A percentile compares a stretch with the other conserved stretches of the same genome.
Evolutionary conservation across 257 asterid genomes (phyloP).

Genomic region (Solanum chmielewskii): DNA sequence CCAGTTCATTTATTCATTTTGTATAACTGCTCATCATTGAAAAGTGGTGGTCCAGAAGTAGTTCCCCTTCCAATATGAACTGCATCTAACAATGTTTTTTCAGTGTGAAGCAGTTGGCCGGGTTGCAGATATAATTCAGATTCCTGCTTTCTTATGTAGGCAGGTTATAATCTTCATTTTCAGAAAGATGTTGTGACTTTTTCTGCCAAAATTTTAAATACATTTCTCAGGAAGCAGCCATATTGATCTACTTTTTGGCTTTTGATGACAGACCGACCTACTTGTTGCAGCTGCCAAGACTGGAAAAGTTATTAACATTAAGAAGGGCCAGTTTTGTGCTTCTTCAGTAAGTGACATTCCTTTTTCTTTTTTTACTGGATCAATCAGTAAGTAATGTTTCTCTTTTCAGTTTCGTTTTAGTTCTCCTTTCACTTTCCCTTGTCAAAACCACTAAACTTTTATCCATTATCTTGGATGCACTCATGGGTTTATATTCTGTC

Average conservation of each 20-base stretch:
- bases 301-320: constrained; percentile 72
- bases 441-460: neutral
- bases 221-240: neutral
- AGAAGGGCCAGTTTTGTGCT: constrained; percentile 96
- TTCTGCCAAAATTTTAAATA: neutral
- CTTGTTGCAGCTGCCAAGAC: constrained; percentile 94
- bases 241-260: neutral
- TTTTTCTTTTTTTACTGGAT: neutral
- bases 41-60: neutral
- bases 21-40: neutral
- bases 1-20: neutral
- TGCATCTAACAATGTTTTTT: neutral
- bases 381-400: constrained; percentile 26
- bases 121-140: constrained; percentile 94
- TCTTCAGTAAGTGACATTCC: constrained; percentile 41
- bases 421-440: neutral
- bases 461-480: neutral
- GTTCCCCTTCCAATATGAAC: neutral
- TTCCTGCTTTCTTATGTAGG: constrained; percentile 96
- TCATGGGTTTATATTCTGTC: neutral
- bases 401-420: neutral
- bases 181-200: neutral
- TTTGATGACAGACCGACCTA: constrained; percentile 66
- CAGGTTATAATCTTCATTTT: constrained; percentile 41
- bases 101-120: constrained; percentile 98